Conservation (phyloP, 2,329 filamentous ascomycete species). For the Pseudocercospora crystallina region DNA sequence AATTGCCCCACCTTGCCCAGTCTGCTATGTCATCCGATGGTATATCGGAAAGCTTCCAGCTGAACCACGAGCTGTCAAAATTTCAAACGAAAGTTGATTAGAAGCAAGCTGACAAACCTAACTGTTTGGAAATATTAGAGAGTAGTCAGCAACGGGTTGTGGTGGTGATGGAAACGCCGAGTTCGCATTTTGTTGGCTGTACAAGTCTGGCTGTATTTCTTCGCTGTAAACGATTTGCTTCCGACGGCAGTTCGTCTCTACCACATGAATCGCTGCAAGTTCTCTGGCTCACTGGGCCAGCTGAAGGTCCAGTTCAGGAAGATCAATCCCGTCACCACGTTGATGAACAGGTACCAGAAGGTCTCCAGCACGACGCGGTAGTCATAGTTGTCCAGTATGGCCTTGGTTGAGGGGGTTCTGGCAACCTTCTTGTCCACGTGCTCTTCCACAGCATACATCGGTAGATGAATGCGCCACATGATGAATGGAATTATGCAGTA, state of each 20-base stretch:
- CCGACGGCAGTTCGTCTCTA: constrained; percentile 34
- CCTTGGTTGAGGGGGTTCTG: constrained; percentile 1
- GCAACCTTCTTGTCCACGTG: constrained; percentile 1
- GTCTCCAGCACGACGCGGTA: constrained; percentile 61
- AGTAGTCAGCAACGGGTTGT: no score
- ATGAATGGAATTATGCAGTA: constrained; percentile 97
- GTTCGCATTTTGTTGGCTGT: no score
- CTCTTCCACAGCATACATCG: constrained; percentile 40
- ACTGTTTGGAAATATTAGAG: no score
- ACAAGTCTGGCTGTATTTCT: no score
- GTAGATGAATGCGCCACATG: constrained; percentile 81
- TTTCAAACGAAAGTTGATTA: no score
- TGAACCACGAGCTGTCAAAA: no score
- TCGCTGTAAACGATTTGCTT: background rate
- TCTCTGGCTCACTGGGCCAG: constrained; percentile 63
- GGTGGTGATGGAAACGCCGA: background rate
- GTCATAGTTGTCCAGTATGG: constrained; percentile 35
- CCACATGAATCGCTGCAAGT: constrained; percentile 79
- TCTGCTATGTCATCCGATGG: no score
- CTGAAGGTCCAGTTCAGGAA: constrained; percentile 68
- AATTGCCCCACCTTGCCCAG: no score
- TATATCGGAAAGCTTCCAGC: no score
- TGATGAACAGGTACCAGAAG: constrained; percentile 66
- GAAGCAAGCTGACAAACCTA: no score
- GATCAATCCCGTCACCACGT: constrained; percentile 65